Conservation (phyloP, 208 protist species). For the Vickermania spadyakhi region DNA sequence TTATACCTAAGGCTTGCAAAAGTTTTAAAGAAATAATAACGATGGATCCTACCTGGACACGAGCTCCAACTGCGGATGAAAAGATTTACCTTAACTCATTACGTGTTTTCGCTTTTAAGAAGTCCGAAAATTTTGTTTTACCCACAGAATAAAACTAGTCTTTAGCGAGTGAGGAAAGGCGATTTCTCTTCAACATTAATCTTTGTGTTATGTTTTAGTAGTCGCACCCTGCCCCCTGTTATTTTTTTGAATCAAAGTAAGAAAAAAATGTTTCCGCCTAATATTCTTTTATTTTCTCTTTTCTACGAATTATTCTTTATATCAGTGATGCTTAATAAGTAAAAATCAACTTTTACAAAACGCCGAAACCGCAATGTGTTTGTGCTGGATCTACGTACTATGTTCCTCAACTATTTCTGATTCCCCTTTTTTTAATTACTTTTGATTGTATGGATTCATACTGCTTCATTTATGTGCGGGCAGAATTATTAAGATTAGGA, state of each 20-base stretch:
- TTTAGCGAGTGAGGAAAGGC: slow-evolving; percentile 1
- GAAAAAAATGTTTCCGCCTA: not conserved
- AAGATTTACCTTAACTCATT: slow-evolving; percentile 68
- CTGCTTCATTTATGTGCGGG: too few relatives aligned
- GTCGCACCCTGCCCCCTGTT: too few relatives aligned
- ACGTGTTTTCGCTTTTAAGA: slow-evolving; percentile 72
- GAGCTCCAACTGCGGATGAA: slow-evolving; percentile 49
- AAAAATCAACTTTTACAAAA: too few relatives aligned
- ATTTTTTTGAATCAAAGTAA: not conserved
- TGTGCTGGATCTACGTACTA: too few relatives aligned
- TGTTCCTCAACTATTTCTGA: too few relatives aligned
- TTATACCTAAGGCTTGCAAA: slow-evolving; percentile 57
- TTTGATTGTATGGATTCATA: too few relatives aligned
- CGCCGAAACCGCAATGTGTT: too few relatives aligned
- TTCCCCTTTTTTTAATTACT: too few relatives aligned
- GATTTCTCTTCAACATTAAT: too few relatives aligned
- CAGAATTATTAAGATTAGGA: too few relatives aligned
- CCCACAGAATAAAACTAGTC: not conserved
- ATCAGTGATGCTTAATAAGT: too few relatives aligned
- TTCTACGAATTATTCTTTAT: not conserved
- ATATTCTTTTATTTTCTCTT: not conserved
- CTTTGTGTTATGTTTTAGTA: slow-evolving; percentile 5
- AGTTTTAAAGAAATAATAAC: slow-evolving; percentile 69
- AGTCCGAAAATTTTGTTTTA: slow-evolving; percentile 25
- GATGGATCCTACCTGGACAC: slow-evolving; percentile 68